A percentile compares a stretch with the other conserved stretches of the same genome.
phyloP scores from a whole-genome alignment of 139 green algal genomes.

The Chlorella sp. region DNA sequence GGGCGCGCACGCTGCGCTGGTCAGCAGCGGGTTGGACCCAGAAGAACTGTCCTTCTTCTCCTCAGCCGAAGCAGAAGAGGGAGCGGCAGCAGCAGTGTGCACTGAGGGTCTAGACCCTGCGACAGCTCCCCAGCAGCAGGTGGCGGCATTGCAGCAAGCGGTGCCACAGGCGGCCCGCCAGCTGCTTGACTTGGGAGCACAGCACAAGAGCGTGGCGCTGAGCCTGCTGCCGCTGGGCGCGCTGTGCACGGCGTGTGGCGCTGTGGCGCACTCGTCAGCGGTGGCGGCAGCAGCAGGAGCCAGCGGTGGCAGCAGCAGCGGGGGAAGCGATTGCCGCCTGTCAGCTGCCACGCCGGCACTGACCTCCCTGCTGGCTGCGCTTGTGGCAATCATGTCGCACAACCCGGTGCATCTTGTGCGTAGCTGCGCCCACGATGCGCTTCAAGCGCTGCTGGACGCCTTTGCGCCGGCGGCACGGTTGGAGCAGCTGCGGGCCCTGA shows the following conservation, averaged over 20 bases:
- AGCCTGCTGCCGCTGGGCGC: conserved; percentile 30
- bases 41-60: not conserved
- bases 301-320: not conserved
- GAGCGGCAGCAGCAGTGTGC: conserved; percentile 2
- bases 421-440: conserved; percentile 34
- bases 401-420: conserved; percentile 36
- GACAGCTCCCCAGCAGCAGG: not conserved
- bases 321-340: not conserved
- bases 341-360: conserved; percentile 1
- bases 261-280: not conserved
- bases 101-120: not conserved
- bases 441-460: conserved; percentile 22
- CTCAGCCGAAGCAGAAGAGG: not conserved
- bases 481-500: conserved; percentile 3
- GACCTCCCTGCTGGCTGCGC: not conserved
- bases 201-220: conserved; percentile 29
- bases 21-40: not conserved
- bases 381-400: conserved; percentile 31
- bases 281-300: not conserved
- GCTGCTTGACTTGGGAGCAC: conserved; percentile 22
- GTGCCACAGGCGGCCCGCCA: not conserved
- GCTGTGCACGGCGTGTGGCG: not conserved
- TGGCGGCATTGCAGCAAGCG: not conserved
- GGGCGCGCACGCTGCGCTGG: not conserved
- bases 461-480: conserved; percentile 1